phyloP scores from a whole-genome alignment of 2,329 filamentous ascomycete species.

The Hortaea sp. region DNA sequence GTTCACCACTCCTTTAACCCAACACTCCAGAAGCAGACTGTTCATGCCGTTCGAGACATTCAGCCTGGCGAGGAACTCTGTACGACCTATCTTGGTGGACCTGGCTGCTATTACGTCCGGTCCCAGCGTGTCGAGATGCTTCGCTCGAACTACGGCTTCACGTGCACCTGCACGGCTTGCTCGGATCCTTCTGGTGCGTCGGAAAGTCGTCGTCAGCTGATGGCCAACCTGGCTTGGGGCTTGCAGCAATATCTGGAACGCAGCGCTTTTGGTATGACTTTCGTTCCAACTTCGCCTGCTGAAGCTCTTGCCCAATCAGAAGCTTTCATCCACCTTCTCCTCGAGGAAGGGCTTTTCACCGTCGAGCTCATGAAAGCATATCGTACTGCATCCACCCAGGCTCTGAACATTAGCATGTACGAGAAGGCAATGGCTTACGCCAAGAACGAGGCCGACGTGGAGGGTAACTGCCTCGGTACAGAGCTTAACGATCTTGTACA shows the following conservation, averaged over 20 bases:
- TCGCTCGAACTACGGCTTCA: conserved; percentile 17
- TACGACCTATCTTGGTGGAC: conserved; percentile 10
- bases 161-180: conserved; percentile 20
- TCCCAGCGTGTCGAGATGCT: conserved; percentile 12
- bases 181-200: conserved; percentile 8
- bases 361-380: conserved; percentile 16
- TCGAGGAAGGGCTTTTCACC: conserved; percentile 68
- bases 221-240: conserved; percentile 1
- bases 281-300: not conserved
- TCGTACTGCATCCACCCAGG: conserved; percentile 12
- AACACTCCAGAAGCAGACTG: conserved; percentile 7
- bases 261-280: not conserved
- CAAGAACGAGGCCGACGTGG: conserved; percentile 16
- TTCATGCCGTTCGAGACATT: conserved; percentile 16
- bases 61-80: conserved; percentile 12
- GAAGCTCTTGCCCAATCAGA: conserved; percentile 4
- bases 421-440: conserved; percentile 13
- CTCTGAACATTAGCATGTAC: conserved; percentile 5
- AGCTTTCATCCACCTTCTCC: conserved; percentile 69
- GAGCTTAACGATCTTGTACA: conserved; percentile 7
- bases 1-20: conserved; percentile 10
- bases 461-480: conserved; percentile 17
- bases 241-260: conserved; percentile 3
- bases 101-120: conserved; percentile 4
- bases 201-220: conserved; percentile 10